A percentile compares a stretch with the other conserved stretches of the same genome.
Evolutionary conservation across 768 basidiomycete species (phyloP).

Genomic region (Nidula microcarpa): DNA sequence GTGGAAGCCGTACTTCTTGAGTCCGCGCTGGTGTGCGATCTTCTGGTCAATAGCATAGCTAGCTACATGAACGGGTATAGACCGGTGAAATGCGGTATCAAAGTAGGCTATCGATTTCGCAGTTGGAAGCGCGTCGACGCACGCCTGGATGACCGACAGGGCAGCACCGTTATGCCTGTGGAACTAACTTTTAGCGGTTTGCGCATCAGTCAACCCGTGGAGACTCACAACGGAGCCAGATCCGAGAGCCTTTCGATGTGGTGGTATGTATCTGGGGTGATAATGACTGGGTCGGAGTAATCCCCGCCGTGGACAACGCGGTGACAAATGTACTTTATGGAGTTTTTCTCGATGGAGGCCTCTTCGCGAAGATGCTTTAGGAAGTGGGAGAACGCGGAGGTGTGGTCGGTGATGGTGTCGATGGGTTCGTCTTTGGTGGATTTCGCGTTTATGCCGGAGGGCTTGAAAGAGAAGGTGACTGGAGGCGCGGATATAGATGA

Average conservation of each 20-base stretch:
- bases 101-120: slow-evolving; percentile 82
- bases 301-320: slow-evolving; percentile 88
- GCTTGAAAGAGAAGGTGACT: slow-evolving; percentile 45
- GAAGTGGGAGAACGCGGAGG: slow-evolving; percentile 61
- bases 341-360: slow-evolving; percentile 33
- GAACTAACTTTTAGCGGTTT: neutral
- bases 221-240: slow-evolving; percentile 72
- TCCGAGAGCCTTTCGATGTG: slow-evolving; percentile 74
- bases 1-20: slow-evolving; percentile 92
- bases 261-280: slow-evolving; percentile 65
- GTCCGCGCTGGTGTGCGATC: slow-evolving; percentile 57
- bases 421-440: slow-evolving; percentile 27
- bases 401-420: slow-evolving; percentile 49
- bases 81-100: slow-evolving; percentile 81
- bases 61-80: slow-evolving; percentile 72
- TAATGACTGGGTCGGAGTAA: slow-evolving; percentile 64
- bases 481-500: slow-evolving; percentile 58
- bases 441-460: slow-evolving; percentile 5
- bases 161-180: slow-evolving; percentile 63
- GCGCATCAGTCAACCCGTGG: neutral
- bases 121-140: slow-evolving; percentile 57
- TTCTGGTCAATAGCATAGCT: slow-evolving; percentile 74
- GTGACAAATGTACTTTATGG: slow-evolving; percentile 62
- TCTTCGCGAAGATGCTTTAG: slow-evolving; percentile 41
- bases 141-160: slow-evolving; percentile 57